A percentile compares a stretch with the other conserved stretches of the same genome.
phyloP scores from a whole-genome alignment of 116 monocot species.

The Phalaenopsis hybrid region DNA sequence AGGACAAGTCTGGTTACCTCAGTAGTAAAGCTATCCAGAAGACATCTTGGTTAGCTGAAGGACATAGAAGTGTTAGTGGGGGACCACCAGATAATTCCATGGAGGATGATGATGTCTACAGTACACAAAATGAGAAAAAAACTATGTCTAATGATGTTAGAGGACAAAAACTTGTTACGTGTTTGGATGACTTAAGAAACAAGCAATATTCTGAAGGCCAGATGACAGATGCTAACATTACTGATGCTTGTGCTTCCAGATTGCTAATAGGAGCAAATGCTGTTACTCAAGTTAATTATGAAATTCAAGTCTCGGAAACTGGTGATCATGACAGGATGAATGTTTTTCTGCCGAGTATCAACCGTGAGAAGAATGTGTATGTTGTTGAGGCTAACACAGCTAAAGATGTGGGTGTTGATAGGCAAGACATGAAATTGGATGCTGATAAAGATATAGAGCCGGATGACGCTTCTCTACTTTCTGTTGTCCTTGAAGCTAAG shows the following conservation, averaged over 20 bases:
- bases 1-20: neutral
- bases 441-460: constrained; percentile 9
- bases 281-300: constrained; percentile 3
- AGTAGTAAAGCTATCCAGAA: neutral
- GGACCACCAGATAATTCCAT: too few species aligned
- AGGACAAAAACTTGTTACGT: constrained; percentile 4
- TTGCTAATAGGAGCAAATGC: neutral
- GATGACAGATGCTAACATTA: neutral
- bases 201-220: constrained; percentile 6
- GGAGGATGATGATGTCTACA: too few species aligned
- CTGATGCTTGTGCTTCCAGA: neutral
- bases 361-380: too few species aligned
- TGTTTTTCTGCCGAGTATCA: too few species aligned
- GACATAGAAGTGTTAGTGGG: too few species aligned
- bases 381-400: neutral
- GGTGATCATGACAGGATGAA: neutral
- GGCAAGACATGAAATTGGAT: constrained; percentile 4
- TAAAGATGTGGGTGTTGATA: constrained; percentile 16
- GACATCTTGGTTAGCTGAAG: neutral
- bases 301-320: neutral
- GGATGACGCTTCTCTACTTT: neutral
- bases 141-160: too few species aligned
- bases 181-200: constrained; percentile 9
- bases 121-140: too few species aligned
- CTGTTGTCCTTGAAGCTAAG: neutral